Percentiles rank a stretch among this genome's conserved stretches.
These are phyloP conservation scores for Torulaspora franciscae DNA, from an alignment of 805 yeast species.

Conservation along the genomic window DNA sequence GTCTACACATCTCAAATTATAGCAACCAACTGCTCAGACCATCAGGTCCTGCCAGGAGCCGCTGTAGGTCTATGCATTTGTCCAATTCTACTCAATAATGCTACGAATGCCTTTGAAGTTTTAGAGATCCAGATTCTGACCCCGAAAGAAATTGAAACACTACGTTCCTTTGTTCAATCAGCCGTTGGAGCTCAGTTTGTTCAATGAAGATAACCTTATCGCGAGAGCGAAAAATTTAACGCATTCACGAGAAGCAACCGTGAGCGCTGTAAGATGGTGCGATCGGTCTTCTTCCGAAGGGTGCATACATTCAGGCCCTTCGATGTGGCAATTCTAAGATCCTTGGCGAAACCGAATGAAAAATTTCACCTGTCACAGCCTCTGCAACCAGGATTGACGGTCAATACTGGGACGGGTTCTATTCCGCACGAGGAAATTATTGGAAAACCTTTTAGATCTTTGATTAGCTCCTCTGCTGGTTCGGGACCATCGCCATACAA, in stretches of 20 bases:
- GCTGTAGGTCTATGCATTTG: conserved; percentile 17
- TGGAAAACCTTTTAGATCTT: conserved; percentile 37
- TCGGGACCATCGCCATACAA: conserved; percentile 20
- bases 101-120: conserved; percentile 12
- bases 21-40: background rate
- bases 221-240: conserved; percentile 2
- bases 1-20: conserved; percentile 9
- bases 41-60: conserved; percentile 14
- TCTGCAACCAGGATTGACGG: conserved; percentile 14
- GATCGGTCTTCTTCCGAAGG: background rate
- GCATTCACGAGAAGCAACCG: background rate
- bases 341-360: conserved; percentile 13
- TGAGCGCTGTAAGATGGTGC: conserved; percentile 1
- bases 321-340: conserved; percentile 12
- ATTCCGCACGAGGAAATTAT: conserved; percentile 39
- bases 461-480: conserved; percentile 15
- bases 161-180: conserved; percentile 12
- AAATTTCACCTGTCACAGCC: conserved; percentile 23
- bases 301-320: conserved; percentile 9
- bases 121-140: conserved; percentile 13
- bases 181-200: conserved; percentile 7
- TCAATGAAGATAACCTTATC: background rate
- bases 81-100: conserved; percentile 5
- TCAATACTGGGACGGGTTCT: conserved; percentile 23
- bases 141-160: conserved; percentile 11